Percentiles rank a stretch among this genome's conserved stretches.
phyloP scores from a whole-genome alignment of 371 early-diverging fungal species.

The Mucor racemosus region DNA sequence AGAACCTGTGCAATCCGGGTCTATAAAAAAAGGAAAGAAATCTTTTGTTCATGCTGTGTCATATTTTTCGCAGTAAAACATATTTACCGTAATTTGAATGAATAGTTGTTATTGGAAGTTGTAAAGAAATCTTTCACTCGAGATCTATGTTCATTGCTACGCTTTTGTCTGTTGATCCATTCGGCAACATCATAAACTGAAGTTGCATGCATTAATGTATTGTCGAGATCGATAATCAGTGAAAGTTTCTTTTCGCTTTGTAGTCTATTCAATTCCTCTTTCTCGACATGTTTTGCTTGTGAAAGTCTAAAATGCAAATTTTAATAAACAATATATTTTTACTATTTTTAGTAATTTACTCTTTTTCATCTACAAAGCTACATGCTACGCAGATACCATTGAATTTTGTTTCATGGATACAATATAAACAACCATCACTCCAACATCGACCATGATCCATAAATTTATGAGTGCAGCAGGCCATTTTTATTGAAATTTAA shows the following conservation, averaged over 20 bases:
- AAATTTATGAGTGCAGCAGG: background rate
- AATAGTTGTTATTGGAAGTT: background rate
- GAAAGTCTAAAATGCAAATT: background rate
- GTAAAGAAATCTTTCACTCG: background rate
- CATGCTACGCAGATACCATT: conserved; percentile 4
- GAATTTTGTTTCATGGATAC: background rate
- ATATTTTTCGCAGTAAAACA: background rate
- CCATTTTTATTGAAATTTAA: background rate
- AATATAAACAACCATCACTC: background rate
- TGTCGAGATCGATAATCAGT: background rate
- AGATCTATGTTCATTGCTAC: background rate
- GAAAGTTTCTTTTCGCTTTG: background rate
- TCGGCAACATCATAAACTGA: background rate
- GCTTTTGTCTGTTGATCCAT: conserved; percentile 3
- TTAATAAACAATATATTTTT: background rate
- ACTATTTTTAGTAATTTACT: background rate
- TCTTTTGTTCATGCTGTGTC: background rate
- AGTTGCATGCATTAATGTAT: background rate
- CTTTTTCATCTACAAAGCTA: background rate
- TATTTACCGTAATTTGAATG: conserved; percentile 6
- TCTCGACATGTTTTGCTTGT: background rate
- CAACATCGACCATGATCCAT: background rate
- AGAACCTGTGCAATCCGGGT: background rate
- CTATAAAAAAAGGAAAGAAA: background rate
- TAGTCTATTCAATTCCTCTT: background rate